Conservation (phyloP, 495 filamentous ascomycete genomes). For the Lasiosphaeriaceae sp. region DNA sequence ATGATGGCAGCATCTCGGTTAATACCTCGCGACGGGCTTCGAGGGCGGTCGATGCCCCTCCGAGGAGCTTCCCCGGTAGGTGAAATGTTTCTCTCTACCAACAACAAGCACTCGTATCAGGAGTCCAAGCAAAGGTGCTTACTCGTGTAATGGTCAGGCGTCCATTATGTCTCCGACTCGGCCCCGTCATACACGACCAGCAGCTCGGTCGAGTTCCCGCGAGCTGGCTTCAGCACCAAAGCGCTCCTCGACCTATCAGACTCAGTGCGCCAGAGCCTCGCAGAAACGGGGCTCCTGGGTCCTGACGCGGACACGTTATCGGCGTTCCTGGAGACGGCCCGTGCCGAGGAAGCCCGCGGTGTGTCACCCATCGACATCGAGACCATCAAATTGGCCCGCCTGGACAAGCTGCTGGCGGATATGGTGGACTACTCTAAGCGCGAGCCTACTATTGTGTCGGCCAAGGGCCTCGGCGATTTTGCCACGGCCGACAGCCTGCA, state of each 20-base stretch:
- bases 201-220: neutral
- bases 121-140: too few species aligned
- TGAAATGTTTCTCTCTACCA: too few species aligned
- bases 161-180: neutral
- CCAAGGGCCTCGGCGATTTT: conserved; percentile 17
- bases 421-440: conserved; percentile 23
- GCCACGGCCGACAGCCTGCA: conserved; percentile 30
- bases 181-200: neutral
- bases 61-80: too few species aligned
- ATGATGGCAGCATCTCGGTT: conserved; percentile 7
- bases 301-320: conserved; percentile 23
- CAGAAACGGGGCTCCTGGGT: conserved; percentile 9
- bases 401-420: conserved; percentile 40
- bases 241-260: conserved; percentile 32
- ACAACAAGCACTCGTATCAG: too few species aligned
- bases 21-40: neutral
- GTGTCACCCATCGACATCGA: conserved; percentile 21
- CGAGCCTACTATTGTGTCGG: conserved; percentile 5
- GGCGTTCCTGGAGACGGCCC: conserved; percentile 31
- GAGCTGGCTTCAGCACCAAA: neutral
- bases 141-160: neutral
- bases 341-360: conserved; percentile 25
- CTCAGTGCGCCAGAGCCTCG: conserved; percentile 28
- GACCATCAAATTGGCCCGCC: conserved; percentile 34
- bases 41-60: too few species aligned